These are phyloP conservation scores for Mucor indicus DNA, from an alignment of 371 early-diverging fungal species.

Conservation along the genomic window DNA sequence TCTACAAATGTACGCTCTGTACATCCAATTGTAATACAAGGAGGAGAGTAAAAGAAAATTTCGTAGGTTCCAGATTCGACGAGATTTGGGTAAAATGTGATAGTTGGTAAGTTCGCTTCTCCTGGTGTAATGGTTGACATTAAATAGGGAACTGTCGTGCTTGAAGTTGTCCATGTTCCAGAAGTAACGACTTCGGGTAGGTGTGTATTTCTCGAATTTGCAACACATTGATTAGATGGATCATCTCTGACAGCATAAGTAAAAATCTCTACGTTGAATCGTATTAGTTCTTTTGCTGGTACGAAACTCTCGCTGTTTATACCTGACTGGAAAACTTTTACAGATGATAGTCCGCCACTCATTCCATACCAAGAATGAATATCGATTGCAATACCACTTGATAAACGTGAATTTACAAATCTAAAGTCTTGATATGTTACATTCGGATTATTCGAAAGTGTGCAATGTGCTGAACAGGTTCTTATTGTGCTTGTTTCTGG, in stretches of 20 bases:
- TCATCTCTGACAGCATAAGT: conserved; percentile 27
- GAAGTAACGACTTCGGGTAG: neutral
- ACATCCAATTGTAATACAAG: conserved; percentile 51
- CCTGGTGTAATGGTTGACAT: neutral
- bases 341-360: conserved; percentile 68
- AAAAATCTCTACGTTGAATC: conserved; percentile 15
- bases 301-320: too few relatives aligned
- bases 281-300: neutral
- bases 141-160: conserved; percentile 3
- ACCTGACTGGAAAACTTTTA: conserved; percentile 70
- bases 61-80: conserved; percentile 67
- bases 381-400: conserved; percentile 58
- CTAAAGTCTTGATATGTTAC: conserved; percentile 60
- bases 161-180: conserved; percentile 1
- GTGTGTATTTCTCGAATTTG: neutral
- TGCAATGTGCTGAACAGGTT: conserved; percentile 63
- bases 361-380: conserved; percentile 71
- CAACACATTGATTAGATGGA: conserved; percentile 15
- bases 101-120: conserved; percentile 32
- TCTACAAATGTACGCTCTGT: conserved; percentile 42
- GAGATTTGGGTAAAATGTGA: conserved; percentile 54
- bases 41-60: conserved; percentile 59
- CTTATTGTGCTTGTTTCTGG: conserved; percentile 36
- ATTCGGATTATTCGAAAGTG: conserved; percentile 41
- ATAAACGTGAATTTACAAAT: conserved; percentile 35